phyloP scores from a whole-genome alignment of 2,329 filamentous ascomycete genomes.

The Alternaria hordeiaustralica region DNA sequence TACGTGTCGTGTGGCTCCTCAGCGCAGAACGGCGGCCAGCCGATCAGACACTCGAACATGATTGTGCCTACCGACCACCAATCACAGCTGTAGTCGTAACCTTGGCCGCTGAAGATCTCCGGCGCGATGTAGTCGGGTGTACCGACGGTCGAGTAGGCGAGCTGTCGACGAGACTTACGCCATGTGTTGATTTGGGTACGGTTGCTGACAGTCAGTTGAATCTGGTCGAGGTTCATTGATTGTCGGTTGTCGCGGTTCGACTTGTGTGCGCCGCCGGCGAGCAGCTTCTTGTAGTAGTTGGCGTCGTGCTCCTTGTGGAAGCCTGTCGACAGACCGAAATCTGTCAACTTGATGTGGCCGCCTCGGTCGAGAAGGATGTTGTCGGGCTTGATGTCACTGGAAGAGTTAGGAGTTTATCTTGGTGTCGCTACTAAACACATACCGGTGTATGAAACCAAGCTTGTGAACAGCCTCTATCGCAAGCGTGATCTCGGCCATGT shows the following conservation, averaged over 20 bases:
- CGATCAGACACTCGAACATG: constrained; percentile 99
- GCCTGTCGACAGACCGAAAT: constrained; percentile 96
- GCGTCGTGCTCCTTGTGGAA: constrained; percentile 99
- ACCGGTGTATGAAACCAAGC: constrained; percentile 98
- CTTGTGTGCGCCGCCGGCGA: constrained; percentile 68
- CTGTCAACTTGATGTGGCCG: constrained; percentile 96
- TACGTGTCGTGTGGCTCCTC: constrained; percentile 98
- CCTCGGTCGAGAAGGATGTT: constrained; percentile 96
- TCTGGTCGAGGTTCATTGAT: constrained; percentile 96
- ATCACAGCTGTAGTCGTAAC: constrained; percentile 96
- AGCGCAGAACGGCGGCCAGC: constrained; percentile 98
- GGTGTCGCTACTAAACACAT: constrained; percentile 44
- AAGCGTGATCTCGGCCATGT: constrained; percentile 97
- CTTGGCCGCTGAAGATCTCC: constrained; percentile 95
- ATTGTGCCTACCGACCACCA: constrained; percentile 99
- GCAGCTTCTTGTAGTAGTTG: constrained; percentile 95
- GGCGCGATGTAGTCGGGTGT: constrained; percentile 99
- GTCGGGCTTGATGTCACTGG: constrained; percentile 94
- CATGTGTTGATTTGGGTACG: constrained; percentile 98
- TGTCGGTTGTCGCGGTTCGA: constrained; percentile 72
- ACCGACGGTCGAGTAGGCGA: constrained; percentile 97
- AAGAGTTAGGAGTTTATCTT: constrained; percentile 28
- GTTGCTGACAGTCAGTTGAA: constrained; percentile 97
- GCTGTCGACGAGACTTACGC: constrained; percentile 91
- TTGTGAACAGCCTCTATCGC: constrained; percentile 99